phyloP scores from a whole-genome alignment of 257 asterid species.

The Lantana camara region DNA sequence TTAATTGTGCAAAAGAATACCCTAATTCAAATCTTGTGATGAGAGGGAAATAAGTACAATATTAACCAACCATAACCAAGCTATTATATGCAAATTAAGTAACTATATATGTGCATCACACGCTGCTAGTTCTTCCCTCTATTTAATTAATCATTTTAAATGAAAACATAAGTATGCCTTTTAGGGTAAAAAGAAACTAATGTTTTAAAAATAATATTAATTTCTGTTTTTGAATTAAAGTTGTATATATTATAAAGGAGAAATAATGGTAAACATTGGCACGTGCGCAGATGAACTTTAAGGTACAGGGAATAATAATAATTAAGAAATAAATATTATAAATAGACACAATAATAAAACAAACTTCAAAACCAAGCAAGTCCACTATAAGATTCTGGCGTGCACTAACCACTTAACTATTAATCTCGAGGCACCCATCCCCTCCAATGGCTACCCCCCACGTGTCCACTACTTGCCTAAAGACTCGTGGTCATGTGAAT shows the following conservation, averaged over 20 bases:
- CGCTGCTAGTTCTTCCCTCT: too few relatives aligned
- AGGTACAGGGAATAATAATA: conserved; percentile 21
- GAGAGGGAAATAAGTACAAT: too few relatives aligned
- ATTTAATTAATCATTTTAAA: too few relatives aligned
- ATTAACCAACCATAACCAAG: too few relatives aligned
- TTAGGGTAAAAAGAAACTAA: too few relatives aligned
- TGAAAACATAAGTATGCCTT: too few relatives aligned
- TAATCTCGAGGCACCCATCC: conserved; percentile 55
- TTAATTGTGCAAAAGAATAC: too few relatives aligned
- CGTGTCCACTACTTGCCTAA: conserved; percentile 47
- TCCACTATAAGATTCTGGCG: conserved; percentile 58
- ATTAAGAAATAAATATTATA: conserved; percentile 9
- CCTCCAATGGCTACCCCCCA: conserved; percentile 43
- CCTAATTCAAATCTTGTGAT: too few relatives aligned
- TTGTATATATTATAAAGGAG: conserved; percentile 4
- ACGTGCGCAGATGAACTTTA: conserved; percentile 46
- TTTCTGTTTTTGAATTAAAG: neutral
- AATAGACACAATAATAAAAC: conserved; percentile 30
- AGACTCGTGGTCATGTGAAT: conserved; percentile 49
- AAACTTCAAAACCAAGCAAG: conserved; percentile 58
- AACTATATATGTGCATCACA: too few relatives aligned
- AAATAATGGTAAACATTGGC: conserved; percentile 39
- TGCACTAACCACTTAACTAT: conserved; percentile 46
- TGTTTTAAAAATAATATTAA: too few relatives aligned
- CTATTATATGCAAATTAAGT: too few relatives aligned